A percentile compares a stretch with the other conserved stretches of the same genome.
These are phyloP conservation scores for Psidium guajava DNA, from an alignment of 345 rosid species.

Conservation along the genomic window DNA sequence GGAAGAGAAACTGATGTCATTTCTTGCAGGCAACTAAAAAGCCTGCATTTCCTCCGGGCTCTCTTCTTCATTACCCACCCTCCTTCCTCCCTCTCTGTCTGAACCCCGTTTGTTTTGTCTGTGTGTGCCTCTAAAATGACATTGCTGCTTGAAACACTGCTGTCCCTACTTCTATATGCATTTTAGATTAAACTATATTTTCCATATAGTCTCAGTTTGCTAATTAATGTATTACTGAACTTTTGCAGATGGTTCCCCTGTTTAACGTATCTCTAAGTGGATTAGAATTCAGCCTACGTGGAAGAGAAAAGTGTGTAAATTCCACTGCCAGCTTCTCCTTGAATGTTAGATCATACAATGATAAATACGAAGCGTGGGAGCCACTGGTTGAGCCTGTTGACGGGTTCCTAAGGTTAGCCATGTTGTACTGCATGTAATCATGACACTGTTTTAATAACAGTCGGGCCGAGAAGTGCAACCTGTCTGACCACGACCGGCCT, in stretches of 20 bases:
- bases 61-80: background rate
- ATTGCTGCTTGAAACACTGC: background rate
- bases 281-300: conserved; percentile 64
- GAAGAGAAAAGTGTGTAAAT: conserved; percentile 48
- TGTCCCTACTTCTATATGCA: background rate
- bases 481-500: background rate
- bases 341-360: conserved; percentile 86
- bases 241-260: conserved; percentile 90
- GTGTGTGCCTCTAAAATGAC: background rate
- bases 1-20: background rate
- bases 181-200: background rate
- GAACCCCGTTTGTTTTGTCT: background rate
- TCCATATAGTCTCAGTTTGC: background rate
- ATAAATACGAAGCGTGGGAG: conserved; percentile 90
- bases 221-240: background rate
- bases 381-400: conserved; percentile 90
- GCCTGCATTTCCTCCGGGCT: background rate
- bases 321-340: conserved; percentile 72
- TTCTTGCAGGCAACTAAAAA: background rate
- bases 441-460: background rate
- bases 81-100: background rate
- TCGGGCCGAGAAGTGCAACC: background rate
- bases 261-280: conserved; percentile 69
- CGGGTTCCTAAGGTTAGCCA: conserved; percentile 58
- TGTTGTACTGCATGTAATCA: background rate